Conservation (phyloP, 371 early-diverging fungal genomes). For the Quaeritorhiza haematococci region DNA sequence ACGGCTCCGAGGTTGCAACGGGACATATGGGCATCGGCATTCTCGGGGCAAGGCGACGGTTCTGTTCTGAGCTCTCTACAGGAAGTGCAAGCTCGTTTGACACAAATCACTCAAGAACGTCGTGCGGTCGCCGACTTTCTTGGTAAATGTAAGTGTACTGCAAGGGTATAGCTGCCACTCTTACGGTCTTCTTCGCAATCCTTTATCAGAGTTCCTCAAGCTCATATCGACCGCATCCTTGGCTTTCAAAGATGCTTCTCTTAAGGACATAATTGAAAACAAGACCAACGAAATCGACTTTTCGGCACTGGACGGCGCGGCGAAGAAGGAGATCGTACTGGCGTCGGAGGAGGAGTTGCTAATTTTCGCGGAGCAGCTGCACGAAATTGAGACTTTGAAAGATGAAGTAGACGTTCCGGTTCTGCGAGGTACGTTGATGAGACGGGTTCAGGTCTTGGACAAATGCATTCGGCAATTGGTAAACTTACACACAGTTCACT, state of each 20-base stretch:
- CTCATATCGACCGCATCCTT: too few species aligned
- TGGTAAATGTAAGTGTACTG: slow-evolving; percentile 2
- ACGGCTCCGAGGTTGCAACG: slow-evolving; percentile 13
- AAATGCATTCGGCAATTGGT: too few species aligned
- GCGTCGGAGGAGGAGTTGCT: slow-evolving; percentile 27
- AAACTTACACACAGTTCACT: too few species aligned
- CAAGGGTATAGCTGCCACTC: background rate
- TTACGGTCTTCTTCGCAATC: too few species aligned
- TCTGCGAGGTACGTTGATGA: slow-evolving; percentile 15
- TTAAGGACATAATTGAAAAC: slow-evolving; percentile 19
- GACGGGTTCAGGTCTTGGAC: too few species aligned
- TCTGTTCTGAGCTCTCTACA: slow-evolving; percentile 11
- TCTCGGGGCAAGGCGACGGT: slow-evolving; percentile 1
- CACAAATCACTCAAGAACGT: slow-evolving; percentile 7
- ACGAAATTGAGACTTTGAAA: slow-evolving; percentile 22
- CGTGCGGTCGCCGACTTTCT: slow-evolving; percentile 13
- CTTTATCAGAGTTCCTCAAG: too few species aligned
- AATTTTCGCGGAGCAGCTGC: slow-evolving; percentile 15
- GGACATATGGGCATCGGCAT: background rate
- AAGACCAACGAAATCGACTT: slow-evolving; percentile 19
- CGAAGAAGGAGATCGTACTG: slow-evolving; percentile 30
- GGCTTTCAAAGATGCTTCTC: slow-evolving; percentile 13
- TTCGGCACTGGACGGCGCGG: slow-evolving; percentile 19
- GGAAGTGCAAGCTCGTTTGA: slow-evolving; percentile 5
- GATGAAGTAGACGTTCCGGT: slow-evolving; percentile 23